Evolutionary conservation across 352 stramenopile species (phyloP).

Genomic region (Phytophthora megakarya): DNA sequence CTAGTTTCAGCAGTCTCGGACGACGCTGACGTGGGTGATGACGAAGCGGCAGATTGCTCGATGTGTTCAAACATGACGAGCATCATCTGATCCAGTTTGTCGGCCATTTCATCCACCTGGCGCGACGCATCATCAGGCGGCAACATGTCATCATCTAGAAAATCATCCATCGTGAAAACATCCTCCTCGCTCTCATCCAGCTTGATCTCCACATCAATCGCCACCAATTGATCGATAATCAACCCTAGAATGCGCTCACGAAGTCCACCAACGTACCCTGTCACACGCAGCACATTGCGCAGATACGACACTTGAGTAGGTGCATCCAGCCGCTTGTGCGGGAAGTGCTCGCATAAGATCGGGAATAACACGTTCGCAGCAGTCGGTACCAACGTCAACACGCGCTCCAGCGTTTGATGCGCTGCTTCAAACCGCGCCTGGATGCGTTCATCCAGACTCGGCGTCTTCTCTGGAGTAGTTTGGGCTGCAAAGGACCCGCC

Average conservation of each 20-base stretch:
- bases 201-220: constrained; percentile 91
- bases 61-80: constrained; percentile 89
- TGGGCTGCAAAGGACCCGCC: constrained; percentile 47
- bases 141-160: constrained; percentile 79
- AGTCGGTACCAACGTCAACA: constrained; percentile 77
- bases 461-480: constrained; percentile 1
- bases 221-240: constrained; percentile 85
- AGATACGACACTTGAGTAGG: constrained; percentile 73
- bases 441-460: constrained; percentile 56
- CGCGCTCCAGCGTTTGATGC: constrained; percentile 63
- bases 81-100: constrained; percentile 91
- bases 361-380: constrained; percentile 79
- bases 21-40: background rate
- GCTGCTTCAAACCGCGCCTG: constrained; percentile 62
- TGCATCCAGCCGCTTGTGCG: constrained; percentile 82
- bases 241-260: constrained; percentile 85
- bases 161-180: constrained; percentile 83
- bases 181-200: constrained; percentile 88
- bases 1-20: constrained; percentile 2
- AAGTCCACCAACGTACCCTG: constrained; percentile 65
- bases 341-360: constrained; percentile 77
- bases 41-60: constrained; percentile 35
- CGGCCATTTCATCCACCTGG: constrained; percentile 80
- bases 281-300: constrained; percentile 71
- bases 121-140: constrained; percentile 45